phyloP scores from a whole-genome alignment of 2,329 filamentous ascomycete genomes.

The Penicillium sp. region DNA sequence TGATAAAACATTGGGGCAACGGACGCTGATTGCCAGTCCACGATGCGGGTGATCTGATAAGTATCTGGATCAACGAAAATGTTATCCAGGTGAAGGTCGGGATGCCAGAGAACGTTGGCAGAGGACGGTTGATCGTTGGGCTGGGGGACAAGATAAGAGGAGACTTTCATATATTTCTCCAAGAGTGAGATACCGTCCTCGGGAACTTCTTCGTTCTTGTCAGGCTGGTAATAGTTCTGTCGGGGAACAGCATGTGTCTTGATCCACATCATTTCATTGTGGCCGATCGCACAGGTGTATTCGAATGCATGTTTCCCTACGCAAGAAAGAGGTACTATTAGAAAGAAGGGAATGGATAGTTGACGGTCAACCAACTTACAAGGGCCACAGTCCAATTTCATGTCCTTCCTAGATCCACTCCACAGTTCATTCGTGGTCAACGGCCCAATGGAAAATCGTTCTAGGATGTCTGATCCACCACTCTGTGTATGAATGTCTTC shows the following conservation, averaged over 20 bases:
- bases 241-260: conserved; percentile 16
- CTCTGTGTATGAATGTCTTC: conserved; percentile 7
- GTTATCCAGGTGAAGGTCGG: conserved; percentile 25
- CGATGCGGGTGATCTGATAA: conserved; percentile 18
- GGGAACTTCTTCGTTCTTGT: conserved; percentile 16
- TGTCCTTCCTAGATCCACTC: conserved; percentile 13
- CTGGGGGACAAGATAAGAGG: conserved; percentile 16
- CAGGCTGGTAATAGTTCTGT: conserved; percentile 24
- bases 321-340: conserved; percentile 1
- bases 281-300: conserved; percentile 21
- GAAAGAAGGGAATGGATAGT: conserved; percentile 1
- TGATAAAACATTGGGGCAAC: conserved; percentile 26
- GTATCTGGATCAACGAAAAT: conserved; percentile 25
- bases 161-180: conserved; percentile 21
- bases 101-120: conserved; percentile 19
- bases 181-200: conserved; percentile 20
- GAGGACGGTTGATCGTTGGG: conserved; percentile 4
- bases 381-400: conserved; percentile 26
- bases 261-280: conserved; percentile 24
- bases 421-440: conserved; percentile 20
- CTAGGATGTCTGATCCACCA: conserved; percentile 1
- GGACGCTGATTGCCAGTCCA: conserved; percentile 23
- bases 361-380: conserved; percentile 17
- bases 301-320: conserved; percentile 15
- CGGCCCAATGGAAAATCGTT: conserved; percentile 20